Conservation (phyloP, 768 basidiomycete species). For the Suillus tomentosus region DNA sequence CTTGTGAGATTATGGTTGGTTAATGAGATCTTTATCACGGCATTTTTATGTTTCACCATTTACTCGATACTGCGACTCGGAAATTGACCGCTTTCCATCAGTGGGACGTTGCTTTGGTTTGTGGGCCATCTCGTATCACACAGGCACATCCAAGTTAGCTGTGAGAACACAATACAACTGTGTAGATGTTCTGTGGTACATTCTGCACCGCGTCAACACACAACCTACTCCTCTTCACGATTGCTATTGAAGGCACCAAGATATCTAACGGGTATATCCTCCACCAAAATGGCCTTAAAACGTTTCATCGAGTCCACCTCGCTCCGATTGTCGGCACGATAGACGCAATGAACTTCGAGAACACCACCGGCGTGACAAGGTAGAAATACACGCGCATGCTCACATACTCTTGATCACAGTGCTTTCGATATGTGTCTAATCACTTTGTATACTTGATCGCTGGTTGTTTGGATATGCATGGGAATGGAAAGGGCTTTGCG, state of each 20-base stretch:
- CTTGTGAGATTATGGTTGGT: neutral
- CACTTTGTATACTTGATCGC: too few species aligned
- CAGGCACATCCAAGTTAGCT: neutral
- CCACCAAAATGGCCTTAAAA: too few species aligned
- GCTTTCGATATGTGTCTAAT: too few species aligned
- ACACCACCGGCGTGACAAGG: too few species aligned
- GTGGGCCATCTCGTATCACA: neutral
- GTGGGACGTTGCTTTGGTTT: neutral
- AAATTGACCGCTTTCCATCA: too few species aligned
- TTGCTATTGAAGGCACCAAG: neutral
- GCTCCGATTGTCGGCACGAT: neutral
- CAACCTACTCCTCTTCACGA: neutral
- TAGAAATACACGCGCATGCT: too few species aligned
- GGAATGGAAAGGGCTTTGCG: neutral
- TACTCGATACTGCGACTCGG: neutral
- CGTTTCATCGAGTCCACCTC: too few species aligned
- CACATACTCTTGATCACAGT: too few species aligned
- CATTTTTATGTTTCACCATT: neutral
- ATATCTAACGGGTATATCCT: too few species aligned
- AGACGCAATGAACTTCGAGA: too few species aligned
- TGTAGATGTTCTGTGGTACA: neutral
- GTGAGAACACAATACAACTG: neutral
- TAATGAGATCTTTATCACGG: neutral
- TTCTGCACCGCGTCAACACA: neutral
- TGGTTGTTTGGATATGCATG: too few species aligned